Evolutionary conservation across 768 basidiomycete species (phyloP).

Genomic region (Mycena rebaudengoi): DNA sequence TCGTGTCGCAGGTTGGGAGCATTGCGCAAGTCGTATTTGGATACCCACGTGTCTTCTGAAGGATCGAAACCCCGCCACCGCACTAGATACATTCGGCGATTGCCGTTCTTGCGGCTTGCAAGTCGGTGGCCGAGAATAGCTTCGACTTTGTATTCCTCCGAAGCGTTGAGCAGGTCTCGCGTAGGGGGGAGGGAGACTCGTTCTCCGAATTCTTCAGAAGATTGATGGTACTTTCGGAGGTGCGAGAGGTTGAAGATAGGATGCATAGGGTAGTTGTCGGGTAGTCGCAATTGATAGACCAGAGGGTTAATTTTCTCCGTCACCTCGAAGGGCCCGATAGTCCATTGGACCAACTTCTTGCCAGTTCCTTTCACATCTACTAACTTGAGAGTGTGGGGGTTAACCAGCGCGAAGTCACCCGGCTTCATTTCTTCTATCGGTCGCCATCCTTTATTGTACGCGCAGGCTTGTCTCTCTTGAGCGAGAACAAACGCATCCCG

Average conservation of each 20-base stretch:
- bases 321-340: slow-evolving; percentile 36
- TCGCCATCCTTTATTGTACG: slow-evolving; percentile 30
- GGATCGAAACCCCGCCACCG: slow-evolving; percentile 34
- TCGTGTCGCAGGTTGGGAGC: slow-evolving; percentile 24
- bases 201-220: slow-evolving; percentile 23
- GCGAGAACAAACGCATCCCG: slow-evolving; percentile 28
- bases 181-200: slow-evolving; percentile 18
- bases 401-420: slow-evolving; percentile 29
- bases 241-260: slow-evolving; percentile 34
- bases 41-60: slow-evolving; percentile 30
- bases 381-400: slow-evolving; percentile 34
- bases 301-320: slow-evolving; percentile 35
- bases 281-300: slow-evolving; percentile 33
- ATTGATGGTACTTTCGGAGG: slow-evolving; percentile 28
- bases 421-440: slow-evolving; percentile 7
- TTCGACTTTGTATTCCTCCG: slow-evolving; percentile 29
- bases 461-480: slow-evolving; percentile 32
- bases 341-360: slow-evolving; percentile 31
- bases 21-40: slow-evolving; percentile 30
- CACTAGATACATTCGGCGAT: slow-evolving; percentile 21
- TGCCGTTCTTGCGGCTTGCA: slow-evolving; percentile 1
- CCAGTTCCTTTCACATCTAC: slow-evolving; percentile 31
- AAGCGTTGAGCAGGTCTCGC: slow-evolving; percentile 14
- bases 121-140: slow-evolving; percentile 15
- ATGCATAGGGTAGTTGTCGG: slow-evolving; percentile 34